Conservation (phyloP, 1,139 yeast species). For the Geotrichum klebahnii region DNA sequence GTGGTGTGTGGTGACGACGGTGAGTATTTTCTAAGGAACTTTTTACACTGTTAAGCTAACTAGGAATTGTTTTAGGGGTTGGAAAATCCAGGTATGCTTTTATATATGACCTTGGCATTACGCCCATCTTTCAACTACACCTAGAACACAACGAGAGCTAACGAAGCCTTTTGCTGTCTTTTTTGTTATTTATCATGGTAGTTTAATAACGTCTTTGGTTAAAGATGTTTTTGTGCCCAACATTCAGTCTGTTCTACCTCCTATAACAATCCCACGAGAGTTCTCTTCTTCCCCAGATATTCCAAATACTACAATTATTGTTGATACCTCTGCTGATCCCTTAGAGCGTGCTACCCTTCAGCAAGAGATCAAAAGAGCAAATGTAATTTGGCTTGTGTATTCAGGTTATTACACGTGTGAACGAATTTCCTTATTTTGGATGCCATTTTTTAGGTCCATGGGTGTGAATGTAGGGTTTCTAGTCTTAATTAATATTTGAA, state of each 20-base stretch:
- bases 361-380: constrained; percentile 74
- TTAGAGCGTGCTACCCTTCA: constrained; percentile 60
- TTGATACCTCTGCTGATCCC: constrained; percentile 64
- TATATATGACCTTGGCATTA: neutral
- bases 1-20: constrained; percentile 96
- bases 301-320: constrained; percentile 64
- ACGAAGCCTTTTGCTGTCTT: neutral
- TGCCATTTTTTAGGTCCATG: constrained; percentile 83
- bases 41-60: too few species aligned
- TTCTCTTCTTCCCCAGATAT: constrained; percentile 53
- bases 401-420: constrained; percentile 93
- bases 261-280: constrained; percentile 72
- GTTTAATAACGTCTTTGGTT: constrained; percentile 70
- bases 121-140: too few species aligned
- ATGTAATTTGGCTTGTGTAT: constrained; percentile 88
- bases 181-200: constrained; percentile 29
- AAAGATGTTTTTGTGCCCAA: constrained; percentile 75
- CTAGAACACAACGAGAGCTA: constrained; percentile 1
- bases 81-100: constrained; percentile 56
- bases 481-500: neutral
- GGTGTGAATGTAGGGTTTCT: constrained; percentile 60
- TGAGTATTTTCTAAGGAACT: constrained; percentile 24
- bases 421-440: constrained; percentile 86
- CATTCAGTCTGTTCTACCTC: constrained; percentile 73
- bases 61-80: constrained; percentile 49